phyloP scores from a whole-genome alignment of 345 rosid genomes.

The Camelina neglecta region DNA sequence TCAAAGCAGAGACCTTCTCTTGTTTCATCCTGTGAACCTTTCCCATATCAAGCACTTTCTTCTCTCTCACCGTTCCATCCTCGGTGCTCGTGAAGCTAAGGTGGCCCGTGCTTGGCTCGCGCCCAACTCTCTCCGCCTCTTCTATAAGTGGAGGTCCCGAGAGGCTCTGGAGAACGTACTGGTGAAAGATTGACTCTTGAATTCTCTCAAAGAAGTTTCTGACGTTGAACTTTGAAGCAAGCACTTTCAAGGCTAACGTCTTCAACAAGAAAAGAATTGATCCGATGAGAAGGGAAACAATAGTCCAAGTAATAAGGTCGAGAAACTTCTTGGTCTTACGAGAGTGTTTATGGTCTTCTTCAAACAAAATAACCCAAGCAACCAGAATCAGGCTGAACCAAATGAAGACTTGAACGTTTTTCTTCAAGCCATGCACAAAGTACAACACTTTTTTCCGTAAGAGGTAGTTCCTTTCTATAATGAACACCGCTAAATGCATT shows the following conservation, averaged over 20 bases:
- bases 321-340: constrained; percentile 51
- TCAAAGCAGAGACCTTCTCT: constrained; percentile 90
- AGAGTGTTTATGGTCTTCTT: constrained; percentile 51
- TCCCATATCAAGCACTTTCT: constrained; percentile 74
- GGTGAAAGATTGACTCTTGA: constrained; percentile 84
- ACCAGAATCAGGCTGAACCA: constrained; percentile 72
- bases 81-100: constrained; percentile 58
- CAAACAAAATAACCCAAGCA: constrained; percentile 67
- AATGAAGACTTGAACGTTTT: constrained; percentile 73
- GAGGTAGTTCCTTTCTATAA: constrained; percentile 77
- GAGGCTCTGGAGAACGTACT: constrained; percentile 71
- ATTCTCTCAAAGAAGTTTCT: constrained; percentile 79
- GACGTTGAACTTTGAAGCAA: constrained; percentile 83
- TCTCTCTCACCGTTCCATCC: constrained; percentile 49
- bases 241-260: constrained; percentile 66
- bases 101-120: constrained; percentile 50
- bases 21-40: constrained; percentile 70
- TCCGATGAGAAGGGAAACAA: constrained; percentile 60
- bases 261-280: constrained; percentile 70
- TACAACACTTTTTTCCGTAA: constrained; percentile 76
- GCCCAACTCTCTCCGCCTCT: constrained; percentile 58
- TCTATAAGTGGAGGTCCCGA: constrained; percentile 75
- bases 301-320: constrained; percentile 61
- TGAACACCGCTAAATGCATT: constrained; percentile 69
- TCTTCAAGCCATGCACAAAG: constrained; percentile 86